Percentiles rank a stretch among this genome's conserved stretches.
Evolutionary conservation across 345 rosid genomes (phyloP).

Genomic region (Trapa bicornis): DNA sequence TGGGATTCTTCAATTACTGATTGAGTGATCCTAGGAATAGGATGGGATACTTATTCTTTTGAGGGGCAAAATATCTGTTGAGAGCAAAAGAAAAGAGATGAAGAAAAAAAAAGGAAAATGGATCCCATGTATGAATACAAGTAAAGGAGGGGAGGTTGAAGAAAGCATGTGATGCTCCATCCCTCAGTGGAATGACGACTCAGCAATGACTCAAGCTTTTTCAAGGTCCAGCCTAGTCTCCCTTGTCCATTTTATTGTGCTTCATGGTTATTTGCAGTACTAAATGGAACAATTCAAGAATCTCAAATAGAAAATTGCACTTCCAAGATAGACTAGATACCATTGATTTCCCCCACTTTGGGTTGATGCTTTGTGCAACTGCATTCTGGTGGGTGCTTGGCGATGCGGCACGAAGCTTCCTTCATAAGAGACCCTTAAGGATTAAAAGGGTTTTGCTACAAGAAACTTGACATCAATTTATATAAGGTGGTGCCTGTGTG

Average conservation of each 20-base stretch:
- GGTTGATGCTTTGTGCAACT: too few relatives aligned
- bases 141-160: conserved; percentile 7
- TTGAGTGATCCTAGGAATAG: neutral
- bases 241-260: conserved; percentile 7
- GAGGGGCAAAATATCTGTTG: neutral
- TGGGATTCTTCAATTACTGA: neutral
- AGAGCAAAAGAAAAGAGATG: neutral
- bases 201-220: conserved; percentile 20
- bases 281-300: neutral
- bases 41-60: neutral
- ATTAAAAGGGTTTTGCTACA: too few relatives aligned
- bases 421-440: too few relatives aligned
- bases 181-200: conserved; percentile 32
- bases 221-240: conserved; percentile 19
- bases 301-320: too few relatives aligned
- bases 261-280: neutral
- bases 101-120: too few relatives aligned
- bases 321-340: too few relatives aligned
- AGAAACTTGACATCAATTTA: too few relatives aligned
- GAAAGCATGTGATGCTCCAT: conserved; percentile 18
- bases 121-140: too few relatives aligned
- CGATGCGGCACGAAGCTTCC: too few relatives aligned
- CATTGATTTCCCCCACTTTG: too few relatives aligned
- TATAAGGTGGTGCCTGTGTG: too few relatives aligned
- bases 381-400: too few relatives aligned